phyloP scores from a whole-genome alignment of 1,284 basidiomycete species.

The Boletus sp. region DNA sequence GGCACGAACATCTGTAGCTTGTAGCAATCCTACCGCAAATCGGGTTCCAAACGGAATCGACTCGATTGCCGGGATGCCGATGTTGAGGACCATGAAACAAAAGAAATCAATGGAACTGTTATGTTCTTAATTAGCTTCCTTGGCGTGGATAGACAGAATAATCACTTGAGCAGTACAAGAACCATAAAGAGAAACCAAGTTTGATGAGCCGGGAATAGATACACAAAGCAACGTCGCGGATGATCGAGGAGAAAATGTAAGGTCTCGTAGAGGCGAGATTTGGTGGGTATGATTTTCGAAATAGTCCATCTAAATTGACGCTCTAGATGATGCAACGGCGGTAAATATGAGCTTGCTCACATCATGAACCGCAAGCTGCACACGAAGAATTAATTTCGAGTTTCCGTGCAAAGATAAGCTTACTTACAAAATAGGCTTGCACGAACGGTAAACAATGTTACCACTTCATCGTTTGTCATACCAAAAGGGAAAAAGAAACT shows the following conservation, averaged over 20 bases:
- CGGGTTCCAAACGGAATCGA: slow-evolving; percentile 67
- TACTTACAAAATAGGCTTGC: slow-evolving; percentile 70
- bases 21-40: slow-evolving; percentile 62
- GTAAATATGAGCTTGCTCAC: slow-evolving; percentile 16
- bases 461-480: not conserved
- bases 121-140: slow-evolving; percentile 6
- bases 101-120: slow-evolving; percentile 79
- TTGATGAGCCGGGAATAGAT: slow-evolving; percentile 93
- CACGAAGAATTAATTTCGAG: not conserved
- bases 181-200: slow-evolving; percentile 87
- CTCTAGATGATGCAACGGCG: not conserved
- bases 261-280: slow-evolving; percentile 72
- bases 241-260: slow-evolving; percentile 92
- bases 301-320: slow-evolving; percentile 62
- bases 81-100: slow-evolving; percentile 85
- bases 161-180: slow-evolving; percentile 66
- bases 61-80: slow-evolving; percentile 73
- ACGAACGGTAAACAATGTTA: slow-evolving; percentile 1
- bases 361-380: slow-evolving; percentile 32
- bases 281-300: slow-evolving; percentile 56
- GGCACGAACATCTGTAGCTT: slow-evolving; percentile 79
- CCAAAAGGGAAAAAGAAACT: slow-evolving; percentile 39
- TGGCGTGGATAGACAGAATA: slow-evolving; percentile 2
- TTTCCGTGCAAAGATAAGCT: not conserved
- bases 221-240: slow-evolving; percentile 92